A percentile compares a stretch with the other conserved stretches of the same genome.
These are phyloP conservation scores for Plantago rigida DNA, from an alignment of 305 asterid species.

Conservation along the genomic window DNA sequence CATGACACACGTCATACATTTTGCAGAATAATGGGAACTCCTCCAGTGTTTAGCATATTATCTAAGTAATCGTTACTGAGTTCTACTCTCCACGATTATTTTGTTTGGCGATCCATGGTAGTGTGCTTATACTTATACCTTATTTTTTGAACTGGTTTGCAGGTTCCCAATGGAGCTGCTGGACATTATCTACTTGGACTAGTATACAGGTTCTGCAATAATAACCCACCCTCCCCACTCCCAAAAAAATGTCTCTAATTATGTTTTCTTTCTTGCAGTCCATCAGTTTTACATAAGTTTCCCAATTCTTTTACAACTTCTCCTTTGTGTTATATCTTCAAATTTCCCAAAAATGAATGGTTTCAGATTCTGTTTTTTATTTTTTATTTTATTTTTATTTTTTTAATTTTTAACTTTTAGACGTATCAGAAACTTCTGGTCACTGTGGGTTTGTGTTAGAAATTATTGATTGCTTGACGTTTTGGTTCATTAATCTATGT, in stretches of 20 bases:
- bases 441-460: too few species aligned
- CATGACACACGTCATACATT: slow-evolving; percentile 3
- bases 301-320: too few species aligned
- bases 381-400: too few species aligned
- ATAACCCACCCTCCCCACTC: neutral
- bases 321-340: too few species aligned
- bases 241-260: neutral
- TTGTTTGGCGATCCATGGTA: neutral
- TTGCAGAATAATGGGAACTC: too few species aligned
- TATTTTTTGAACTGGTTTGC: slow-evolving; percentile 23
- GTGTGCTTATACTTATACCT: slow-evolving; percentile 17
- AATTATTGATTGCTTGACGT: neutral
- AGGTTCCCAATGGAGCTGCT: slow-evolving; percentile 98
- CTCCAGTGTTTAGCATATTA: too few species aligned
- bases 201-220: slow-evolving; percentile 56
- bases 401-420: too few species aligned
- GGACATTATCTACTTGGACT: slow-evolving; percentile 98
- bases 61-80: neutral
- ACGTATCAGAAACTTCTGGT: too few species aligned
- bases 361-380: too few species aligned
- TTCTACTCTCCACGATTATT: neutral
- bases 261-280: too few species aligned
- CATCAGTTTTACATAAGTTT: too few species aligned
- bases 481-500: slow-evolving; percentile 15
- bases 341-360: too few species aligned